Percentiles rank a stretch among this genome's conserved stretches.
Evolutionary conservation across 192 early-diverging fungal species (phyloP).

Genomic region (Lunasporangiospora selenospora): DNA sequence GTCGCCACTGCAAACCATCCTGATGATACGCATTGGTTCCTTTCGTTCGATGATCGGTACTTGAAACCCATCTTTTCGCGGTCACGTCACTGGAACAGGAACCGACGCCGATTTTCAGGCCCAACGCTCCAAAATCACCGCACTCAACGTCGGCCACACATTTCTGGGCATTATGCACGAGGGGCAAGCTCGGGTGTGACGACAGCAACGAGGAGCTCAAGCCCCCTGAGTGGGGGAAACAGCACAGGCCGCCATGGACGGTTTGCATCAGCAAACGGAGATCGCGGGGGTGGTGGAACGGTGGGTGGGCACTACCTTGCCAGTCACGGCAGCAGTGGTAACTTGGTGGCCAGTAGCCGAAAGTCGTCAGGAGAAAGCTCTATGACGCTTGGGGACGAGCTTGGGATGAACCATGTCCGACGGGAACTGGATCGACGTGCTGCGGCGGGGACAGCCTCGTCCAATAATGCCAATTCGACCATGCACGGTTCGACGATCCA

Average conservation of each 20-base stretch:
- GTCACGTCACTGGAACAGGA: slow-evolving; percentile 41
- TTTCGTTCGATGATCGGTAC: slow-evolving; percentile 81
- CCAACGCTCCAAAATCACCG: slow-evolving; percentile 36
- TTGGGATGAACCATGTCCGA: slow-evolving; percentile 42
- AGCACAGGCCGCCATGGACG: slow-evolving; percentile 10
- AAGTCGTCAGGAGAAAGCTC: slow-evolving; percentile 20
- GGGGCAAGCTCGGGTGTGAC: slow-evolving; percentile 28
- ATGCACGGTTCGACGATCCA: neutral
- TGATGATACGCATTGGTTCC: slow-evolving; percentile 78
- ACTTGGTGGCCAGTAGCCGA: slow-evolving; percentile 3
- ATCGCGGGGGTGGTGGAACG: neutral
- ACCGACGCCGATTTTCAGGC: slow-evolving; percentile 26
- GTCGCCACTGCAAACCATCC: slow-evolving; percentile 47
- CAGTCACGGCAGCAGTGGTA: slow-evolving; percentile 22
- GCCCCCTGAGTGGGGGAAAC: no score
- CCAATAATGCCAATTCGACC: neutral
- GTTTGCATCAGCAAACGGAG: slow-evolving; percentile 28
- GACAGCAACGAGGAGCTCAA: slow-evolving; percentile 30
- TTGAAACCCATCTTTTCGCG: slow-evolving; percentile 83
- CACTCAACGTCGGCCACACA: neutral
- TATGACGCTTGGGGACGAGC: slow-evolving; percentile 39
- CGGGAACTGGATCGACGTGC: slow-evolving; percentile 40
- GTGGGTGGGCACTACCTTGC: slow-evolving; percentile 10
- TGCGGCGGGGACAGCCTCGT: neutral
- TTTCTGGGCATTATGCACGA: neutral